A percentile compares a stretch with the other conserved stretches of the same genome.
Conservation (phyloP, 2,329 filamentous ascomycete species). For the Pseudofabraea citricarpa region DNA sequence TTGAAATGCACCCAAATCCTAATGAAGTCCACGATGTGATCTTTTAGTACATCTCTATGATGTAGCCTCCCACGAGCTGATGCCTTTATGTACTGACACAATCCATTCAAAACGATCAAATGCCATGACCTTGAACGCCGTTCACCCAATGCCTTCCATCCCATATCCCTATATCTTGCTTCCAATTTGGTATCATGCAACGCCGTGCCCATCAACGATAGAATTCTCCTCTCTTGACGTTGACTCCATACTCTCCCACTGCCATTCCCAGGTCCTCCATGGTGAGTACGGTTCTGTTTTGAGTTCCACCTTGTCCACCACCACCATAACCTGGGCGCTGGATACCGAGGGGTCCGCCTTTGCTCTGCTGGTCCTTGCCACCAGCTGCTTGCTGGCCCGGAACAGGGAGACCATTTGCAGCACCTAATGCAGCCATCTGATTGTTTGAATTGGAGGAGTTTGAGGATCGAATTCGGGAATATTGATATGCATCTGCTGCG, state of each 20-base stretch:
- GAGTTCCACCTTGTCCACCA: constrained; percentile 80
- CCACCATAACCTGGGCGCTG: constrained; percentile 79
- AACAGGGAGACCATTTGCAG: constrained; percentile 63
- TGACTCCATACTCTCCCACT: constrained; percentile 94
- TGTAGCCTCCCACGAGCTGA: too few relatives aligned
- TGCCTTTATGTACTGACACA: too few relatives aligned
- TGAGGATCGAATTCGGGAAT: constrained; percentile 90
- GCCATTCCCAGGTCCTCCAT: constrained; percentile 99
- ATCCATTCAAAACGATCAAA: too few relatives aligned
- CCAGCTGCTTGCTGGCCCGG: constrained; percentile 57
- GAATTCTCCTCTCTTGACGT: constrained; percentile 95
- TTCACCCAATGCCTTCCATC: background rate
- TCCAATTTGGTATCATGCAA: background rate
- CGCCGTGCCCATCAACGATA: constrained; percentile 58
- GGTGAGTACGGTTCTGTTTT: constrained; percentile 89
- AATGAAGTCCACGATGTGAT: too few relatives aligned
- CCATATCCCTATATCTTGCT: background rate
- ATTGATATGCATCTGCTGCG: constrained; percentile 95
- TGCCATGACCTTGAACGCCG: background rate
- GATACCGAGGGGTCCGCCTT: constrained; percentile 41
- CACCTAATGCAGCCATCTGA: constrained; percentile 81
- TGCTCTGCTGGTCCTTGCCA: constrained; percentile 49
- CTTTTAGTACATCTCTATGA: too few relatives aligned
- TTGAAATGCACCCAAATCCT: too few relatives aligned
- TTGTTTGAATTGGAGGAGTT: constrained; percentile 85